A percentile compares a stretch with the other conserved stretches of the same genome.
Evolutionary conservation across 169 alveolate genomes (phyloP).

Genomic region (Cyclospora cayetanensis): DNA sequence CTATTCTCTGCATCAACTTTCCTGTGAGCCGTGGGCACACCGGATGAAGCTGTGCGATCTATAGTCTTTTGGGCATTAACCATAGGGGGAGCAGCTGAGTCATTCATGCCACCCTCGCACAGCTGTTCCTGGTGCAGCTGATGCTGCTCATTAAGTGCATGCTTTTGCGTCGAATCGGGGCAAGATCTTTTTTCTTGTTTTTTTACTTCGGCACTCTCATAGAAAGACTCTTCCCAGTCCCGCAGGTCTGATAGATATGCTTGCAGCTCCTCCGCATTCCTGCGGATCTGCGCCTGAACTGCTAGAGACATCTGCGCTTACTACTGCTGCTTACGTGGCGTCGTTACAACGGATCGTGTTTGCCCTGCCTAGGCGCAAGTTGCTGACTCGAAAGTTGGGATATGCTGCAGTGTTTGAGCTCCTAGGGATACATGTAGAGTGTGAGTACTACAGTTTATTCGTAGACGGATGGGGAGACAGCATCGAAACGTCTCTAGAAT

Average conservation of each 20-base stretch:
- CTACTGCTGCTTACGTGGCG: neutral
- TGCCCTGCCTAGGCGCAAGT: neutral
- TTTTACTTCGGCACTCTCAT: neutral
- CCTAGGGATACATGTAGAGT: no score
- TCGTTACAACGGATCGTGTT: neutral
- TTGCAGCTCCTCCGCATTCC: slow-evolving; percentile 53
- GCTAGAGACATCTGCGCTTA: slow-evolving; percentile 40
- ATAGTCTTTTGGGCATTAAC: no score
- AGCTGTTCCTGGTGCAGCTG: neutral
- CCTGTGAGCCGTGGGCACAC: no score
- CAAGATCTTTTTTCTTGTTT: neutral
- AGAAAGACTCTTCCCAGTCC: neutral
- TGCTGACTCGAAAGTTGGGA: no score
- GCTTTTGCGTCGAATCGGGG: neutral
- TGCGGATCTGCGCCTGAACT: slow-evolving; percentile 41
- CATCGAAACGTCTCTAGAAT: no score
- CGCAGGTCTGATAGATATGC: neutral
- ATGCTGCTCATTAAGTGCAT: neutral
- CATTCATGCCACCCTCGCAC: no score
- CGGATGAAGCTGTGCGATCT: no score
- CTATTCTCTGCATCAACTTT: neutral
- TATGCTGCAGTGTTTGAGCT: no score
- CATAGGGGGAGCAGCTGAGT: no score
- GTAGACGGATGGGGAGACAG: no score
- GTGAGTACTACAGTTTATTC: no score